Base-by-base conservation (phyloP, 371 early-diverging fungal species). In the Funneliformis caledonium region DNA sequence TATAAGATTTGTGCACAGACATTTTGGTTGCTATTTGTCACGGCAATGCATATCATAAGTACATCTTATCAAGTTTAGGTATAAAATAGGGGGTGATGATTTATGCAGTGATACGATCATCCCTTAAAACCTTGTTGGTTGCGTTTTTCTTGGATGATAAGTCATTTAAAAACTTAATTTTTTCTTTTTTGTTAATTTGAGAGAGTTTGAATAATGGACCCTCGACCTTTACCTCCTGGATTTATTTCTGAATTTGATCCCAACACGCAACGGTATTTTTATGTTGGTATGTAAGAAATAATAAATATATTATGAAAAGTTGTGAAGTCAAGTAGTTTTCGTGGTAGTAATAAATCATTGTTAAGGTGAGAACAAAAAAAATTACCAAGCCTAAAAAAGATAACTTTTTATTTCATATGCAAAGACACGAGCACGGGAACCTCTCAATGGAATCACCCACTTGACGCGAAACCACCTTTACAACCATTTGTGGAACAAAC, bases 241-340 rank as follows among this genome's bases (percentile, higher is more conserved):
- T 81, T 81, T 81, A 60, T 81, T 31, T 81, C 82, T 37, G 72
- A 81, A 72, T 81, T n/a, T 52, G 81, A 81, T 42, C 31, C 73
- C 52, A 81, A 43, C 8, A 47, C 50, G 9, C 81, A 81, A 45
- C 62, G 72, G 3, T 45, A 80, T 80, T 81, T 70, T 52, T 81
- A 78, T n/a, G 43, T 78, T 70, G 73, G 78, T 78, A 72, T 33
- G 67, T 65, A 65, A 33, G 4, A 14, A 33, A 12, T 12, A 33
- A 26, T 9, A 16, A 56, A 56, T 56, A 19, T 56, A 19, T 56
- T 19, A 14, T 16, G 16, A 14, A 52, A 14, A 50, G 9, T 16
- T 50, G 50, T 16, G 14, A 50, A 50, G 11, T 50, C 50, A 50
- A 14, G 12, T 50, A 14, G 11, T 50, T 50, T 50, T 50, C 4